These are phyloP conservation scores for Graphiopsis chlorocephala DNA, from an alignment of 2,329 filamentous ascomycete genomes.

Conservation along the genomic window DNA sequence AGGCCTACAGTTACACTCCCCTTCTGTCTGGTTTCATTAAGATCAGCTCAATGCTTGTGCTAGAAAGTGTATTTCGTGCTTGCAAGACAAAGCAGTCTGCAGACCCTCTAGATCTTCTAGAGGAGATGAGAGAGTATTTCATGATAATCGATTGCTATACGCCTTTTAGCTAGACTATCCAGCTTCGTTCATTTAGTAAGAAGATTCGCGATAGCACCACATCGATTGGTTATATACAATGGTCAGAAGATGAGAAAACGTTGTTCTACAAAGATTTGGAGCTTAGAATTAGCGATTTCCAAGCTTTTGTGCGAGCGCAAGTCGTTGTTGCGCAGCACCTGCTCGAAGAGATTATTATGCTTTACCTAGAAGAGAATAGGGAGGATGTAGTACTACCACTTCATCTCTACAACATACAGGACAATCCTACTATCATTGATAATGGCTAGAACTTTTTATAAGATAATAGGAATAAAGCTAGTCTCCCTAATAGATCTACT, in stretches of 20 bases:
- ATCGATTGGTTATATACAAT: not conserved
- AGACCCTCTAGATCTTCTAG: not conserved
- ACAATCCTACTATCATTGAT: constrained; percentile 5
- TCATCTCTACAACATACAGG: not conserved
- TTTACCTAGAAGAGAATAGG: not conserved
- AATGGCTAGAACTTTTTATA: constrained; percentile 6
- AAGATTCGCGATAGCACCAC: not conserved
- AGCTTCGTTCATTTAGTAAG: not conserved
- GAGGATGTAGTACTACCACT: constrained; percentile 3
- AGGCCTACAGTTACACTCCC: constrained; percentile 19
- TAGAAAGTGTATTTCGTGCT: constrained; percentile 18
- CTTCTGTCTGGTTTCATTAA: constrained; percentile 25
- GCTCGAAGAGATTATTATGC: not conserved
- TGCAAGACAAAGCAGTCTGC: not conserved
- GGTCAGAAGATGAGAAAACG: not conserved
- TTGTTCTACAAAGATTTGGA: not conserved
- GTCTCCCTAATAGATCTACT: not conserved
- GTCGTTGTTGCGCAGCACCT: not conserved
- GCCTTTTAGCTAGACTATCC: not conserved
- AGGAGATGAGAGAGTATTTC: constrained; percentile 2
- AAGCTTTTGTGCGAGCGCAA: not conserved
- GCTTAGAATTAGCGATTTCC: not conserved
- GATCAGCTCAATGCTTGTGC: constrained; percentile 24
- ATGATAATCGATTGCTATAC: not conserved
- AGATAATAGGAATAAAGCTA: constrained; percentile 1